Base-by-base conservation (phyloP, 495 filamentous ascomycete species). In the Terfezia boudieri region DNA sequence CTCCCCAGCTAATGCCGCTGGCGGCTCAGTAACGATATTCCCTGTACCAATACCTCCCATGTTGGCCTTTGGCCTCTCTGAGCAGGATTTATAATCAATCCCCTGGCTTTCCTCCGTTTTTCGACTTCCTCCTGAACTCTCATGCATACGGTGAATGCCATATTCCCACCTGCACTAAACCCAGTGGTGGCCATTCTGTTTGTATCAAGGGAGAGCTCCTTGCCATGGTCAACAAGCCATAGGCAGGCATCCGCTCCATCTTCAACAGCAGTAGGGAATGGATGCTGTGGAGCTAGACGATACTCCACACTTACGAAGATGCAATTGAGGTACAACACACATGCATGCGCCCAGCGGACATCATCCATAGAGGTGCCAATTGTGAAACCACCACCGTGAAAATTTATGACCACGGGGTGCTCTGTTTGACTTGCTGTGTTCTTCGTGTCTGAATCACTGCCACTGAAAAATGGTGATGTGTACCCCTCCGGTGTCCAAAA, bases 141-240 rank as follows among this genome's bases (percentile, higher is more conserved):
- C 17, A 94, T 69, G 0, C 84, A 81, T 0, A 88, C 79, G 0
- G 86, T 88, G 58, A 94, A 79, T 23, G 79, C 76, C 58, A 93
- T 76, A 61, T 94, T 96, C 11, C 79, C 89, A 2, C 89, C 89
- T 2, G 85, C 84, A 0, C 81, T 86, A 68, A 96, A 96, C 14
- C 88, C 88, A 6, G 76, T 84, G 9, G 88, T 68, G 3, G 79
- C 83, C 14, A 94, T 76, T 52, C 78, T 67, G 49, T 72, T 69
- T 36, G 74, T 55, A 66, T 84, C 76, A 48, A 87, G 60, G 0
- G 67, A 66, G 17, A 76, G 59, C 17, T 81, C 75, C 0, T 66
- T 64, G 0, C 79, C 76, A 59, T 82, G 70, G 0, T 67, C 64
- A 20, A 79, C 74, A 0, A 88, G 66, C 60, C 81, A 82, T 8